Conservation (phyloP, 1,284 basidiomycete genomes). For the Quambalaria eucalypti region DNA sequence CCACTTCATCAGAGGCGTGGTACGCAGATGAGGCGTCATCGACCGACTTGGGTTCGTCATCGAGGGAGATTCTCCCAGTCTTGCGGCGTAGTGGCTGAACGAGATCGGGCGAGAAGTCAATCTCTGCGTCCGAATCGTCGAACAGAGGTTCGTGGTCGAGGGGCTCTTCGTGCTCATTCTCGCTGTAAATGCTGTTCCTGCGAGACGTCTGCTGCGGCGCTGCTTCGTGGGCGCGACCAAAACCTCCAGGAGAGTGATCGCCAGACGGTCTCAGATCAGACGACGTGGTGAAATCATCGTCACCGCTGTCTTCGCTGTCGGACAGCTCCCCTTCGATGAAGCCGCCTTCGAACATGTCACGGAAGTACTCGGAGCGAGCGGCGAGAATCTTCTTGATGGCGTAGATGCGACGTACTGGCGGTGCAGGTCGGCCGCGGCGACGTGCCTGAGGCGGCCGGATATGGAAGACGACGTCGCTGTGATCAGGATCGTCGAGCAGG, state of each 20-base stretch:
- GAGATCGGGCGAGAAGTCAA: too few relatives aligned
- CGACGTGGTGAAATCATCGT: too few relatives aligned
- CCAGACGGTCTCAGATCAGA: background rate
- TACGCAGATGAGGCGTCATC: too few relatives aligned
- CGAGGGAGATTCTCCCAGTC: too few relatives aligned
- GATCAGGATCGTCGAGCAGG: constrained; percentile 67
- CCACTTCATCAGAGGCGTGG: too few relatives aligned
- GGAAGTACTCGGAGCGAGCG: constrained; percentile 46
- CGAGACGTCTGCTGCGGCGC: background rate
- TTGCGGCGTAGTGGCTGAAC: too few relatives aligned
- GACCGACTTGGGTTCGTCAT: too few relatives aligned
- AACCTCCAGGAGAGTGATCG: background rate
- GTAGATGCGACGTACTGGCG: constrained; percentile 37
- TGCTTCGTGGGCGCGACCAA: background rate
- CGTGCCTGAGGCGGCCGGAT: background rate
- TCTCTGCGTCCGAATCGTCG: constrained; percentile 20
- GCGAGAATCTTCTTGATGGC: constrained; percentile 48
- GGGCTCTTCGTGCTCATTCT: constrained; percentile 5
- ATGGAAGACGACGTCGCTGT: constrained; percentile 50
- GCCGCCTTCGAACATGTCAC: constrained; percentile 40
- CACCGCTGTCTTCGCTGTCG: constrained; percentile 24
- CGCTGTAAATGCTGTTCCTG: background rate
- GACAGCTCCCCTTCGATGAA: constrained; percentile 39
- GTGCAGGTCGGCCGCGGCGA: background rate
- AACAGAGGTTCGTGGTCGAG: constrained; percentile 12